Percentiles rank a stretch among this genome's conserved stretches.
phyloP scores from a whole-genome alignment of 345 rosid species.

The Passiflora organensis region DNA sequence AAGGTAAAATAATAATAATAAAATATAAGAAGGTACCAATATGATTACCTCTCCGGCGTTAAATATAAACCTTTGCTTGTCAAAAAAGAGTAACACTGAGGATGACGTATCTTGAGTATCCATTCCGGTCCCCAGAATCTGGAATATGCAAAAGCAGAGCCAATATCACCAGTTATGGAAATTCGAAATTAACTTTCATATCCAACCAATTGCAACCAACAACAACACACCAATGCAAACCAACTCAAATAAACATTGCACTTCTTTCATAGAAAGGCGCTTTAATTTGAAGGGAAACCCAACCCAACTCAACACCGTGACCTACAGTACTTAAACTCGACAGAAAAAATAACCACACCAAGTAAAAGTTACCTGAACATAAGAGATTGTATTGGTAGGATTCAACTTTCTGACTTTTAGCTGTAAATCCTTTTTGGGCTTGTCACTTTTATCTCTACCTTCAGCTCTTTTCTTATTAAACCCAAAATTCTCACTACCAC shows the following conservation, averaged over 20 bases:
- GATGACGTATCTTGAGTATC: conserved; percentile 95
- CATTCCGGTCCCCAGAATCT: conserved; percentile 96
- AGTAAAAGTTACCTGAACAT: conserved; percentile 57
- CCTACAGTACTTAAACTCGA: not conserved
- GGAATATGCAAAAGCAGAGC: conserved; percentile 2
- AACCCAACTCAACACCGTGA: too few species aligned
- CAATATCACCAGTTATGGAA: not conserved
- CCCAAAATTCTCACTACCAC: conserved; percentile 34
- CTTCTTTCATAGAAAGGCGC: too few species aligned
- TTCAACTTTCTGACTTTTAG: conserved; percentile 63
- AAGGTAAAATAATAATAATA: too few species aligned
- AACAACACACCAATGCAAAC: not conserved
- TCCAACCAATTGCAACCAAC: not conserved
- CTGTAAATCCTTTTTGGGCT: conserved; percentile 63
- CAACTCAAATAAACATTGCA: too few species aligned
- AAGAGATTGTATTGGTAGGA: conserved; percentile 79
- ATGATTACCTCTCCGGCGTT: conserved; percentile 86
- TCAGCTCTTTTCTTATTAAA: conserved; percentile 83
- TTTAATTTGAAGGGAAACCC: not conserved
- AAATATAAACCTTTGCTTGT: conserved; percentile 83
- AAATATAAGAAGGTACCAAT: not conserved
- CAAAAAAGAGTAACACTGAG: conserved; percentile 87
- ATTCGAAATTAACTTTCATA: not conserved
- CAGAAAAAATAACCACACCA: not conserved
- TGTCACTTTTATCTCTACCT: conserved; percentile 53